phyloP scores from a whole-genome alignment of 2,329 filamentous ascomycete genomes.

The Fusarium brevicatenulatum region DNA sequence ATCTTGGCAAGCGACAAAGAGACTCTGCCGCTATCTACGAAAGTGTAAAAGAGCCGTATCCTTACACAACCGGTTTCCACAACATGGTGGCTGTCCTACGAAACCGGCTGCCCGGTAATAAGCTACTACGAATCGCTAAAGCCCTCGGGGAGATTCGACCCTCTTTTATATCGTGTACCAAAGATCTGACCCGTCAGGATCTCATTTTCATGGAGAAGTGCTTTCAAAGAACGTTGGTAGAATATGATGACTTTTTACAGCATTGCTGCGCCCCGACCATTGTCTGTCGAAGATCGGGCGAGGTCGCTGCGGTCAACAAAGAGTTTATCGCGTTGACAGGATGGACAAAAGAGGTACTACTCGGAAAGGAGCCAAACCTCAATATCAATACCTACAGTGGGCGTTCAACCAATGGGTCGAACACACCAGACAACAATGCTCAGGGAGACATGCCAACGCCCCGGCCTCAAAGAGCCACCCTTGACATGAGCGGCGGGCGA shows the following conservation, averaged over 20 bases:
- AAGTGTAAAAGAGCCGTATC: slow-evolving; percentile 88
- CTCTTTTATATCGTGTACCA: slow-evolving; percentile 91
- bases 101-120: slow-evolving; percentile 79
- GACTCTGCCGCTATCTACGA: slow-evolving; percentile 91
- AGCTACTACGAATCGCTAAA: slow-evolving; percentile 84
- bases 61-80: slow-evolving; percentile 91
- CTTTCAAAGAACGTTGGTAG: slow-evolving; percentile 90
- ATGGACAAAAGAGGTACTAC: slow-evolving; percentile 88
- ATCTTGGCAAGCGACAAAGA: slow-evolving; percentile 67
- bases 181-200: slow-evolving; percentile 87
- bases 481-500: slow-evolving; percentile 58
- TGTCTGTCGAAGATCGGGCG: slow-evolving; percentile 90
- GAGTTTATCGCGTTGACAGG: slow-evolving; percentile 96
- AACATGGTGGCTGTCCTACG: slow-evolving; percentile 83
- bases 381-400: slow-evolving; percentile 75
- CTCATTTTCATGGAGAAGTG: slow-evolving; percentile 98
- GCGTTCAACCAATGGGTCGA: slow-evolving; percentile 53
- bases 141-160: slow-evolving; percentile 90
- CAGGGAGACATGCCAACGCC: slow-evolving; percentile 61
- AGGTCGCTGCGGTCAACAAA: slow-evolving; percentile 94
- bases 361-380: slow-evolving; percentile 86
- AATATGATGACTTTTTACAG: slow-evolving; percentile 92
- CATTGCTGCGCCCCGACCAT: slow-evolving; percentile 90
- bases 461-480: slow-evolving; percentile 58
- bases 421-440: slow-evolving; percentile 49